Evolutionary conservation across 495 filamentous ascomycete genomes (phyloP).

Genomic region (Xylaria palmicola): DNA sequence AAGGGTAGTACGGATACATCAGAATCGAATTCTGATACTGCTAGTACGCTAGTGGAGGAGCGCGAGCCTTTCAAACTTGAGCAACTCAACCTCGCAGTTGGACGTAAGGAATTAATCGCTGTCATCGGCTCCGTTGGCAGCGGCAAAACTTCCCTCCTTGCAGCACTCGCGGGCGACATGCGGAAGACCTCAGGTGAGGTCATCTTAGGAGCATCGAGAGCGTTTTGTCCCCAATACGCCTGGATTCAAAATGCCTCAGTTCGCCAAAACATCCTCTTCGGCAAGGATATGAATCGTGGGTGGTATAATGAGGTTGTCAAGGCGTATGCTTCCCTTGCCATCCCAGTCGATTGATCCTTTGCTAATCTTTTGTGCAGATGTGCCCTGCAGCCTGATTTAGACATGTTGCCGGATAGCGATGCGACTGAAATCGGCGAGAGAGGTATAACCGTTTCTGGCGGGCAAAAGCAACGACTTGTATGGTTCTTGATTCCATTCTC

Average conservation of each 20-base stretch:
- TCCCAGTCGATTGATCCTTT: background rate
- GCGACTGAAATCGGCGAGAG: constrained; percentile 75
- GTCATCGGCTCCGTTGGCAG: constrained; percentile 90
- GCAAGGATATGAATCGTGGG: constrained; percentile 64
- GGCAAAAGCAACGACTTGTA: constrained; percentile 73
- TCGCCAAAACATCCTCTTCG: constrained; percentile 87
- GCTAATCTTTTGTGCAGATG: constrained; percentile 49
- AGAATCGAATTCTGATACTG: constrained; percentile 42
- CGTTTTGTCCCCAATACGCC: constrained; percentile 93
- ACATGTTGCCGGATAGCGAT: constrained; percentile 74
- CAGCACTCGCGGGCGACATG: constrained; percentile 94
- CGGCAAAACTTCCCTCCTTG: constrained; percentile 88
- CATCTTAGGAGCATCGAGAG: constrained; percentile 70
- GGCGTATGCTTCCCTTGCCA: constrained; percentile 37
- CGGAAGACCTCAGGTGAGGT: constrained; percentile 72
- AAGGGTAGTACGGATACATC: constrained; percentile 26
- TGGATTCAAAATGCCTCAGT: constrained; percentile 96
- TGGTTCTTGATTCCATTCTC: background rate
- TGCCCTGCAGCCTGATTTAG: constrained; percentile 68
- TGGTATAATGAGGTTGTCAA: constrained; percentile 64
- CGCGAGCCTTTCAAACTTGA: constrained; percentile 76
- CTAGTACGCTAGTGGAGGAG: constrained; percentile 56
- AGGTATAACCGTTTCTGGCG: constrained; percentile 79
- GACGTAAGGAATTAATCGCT: constrained; percentile 80
- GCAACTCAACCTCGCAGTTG: constrained; percentile 69